These are phyloP conservation scores for Coemansia sp. DNA, from an alignment of 192 early-diverging fungal species.

Conservation along the genomic window DNA sequence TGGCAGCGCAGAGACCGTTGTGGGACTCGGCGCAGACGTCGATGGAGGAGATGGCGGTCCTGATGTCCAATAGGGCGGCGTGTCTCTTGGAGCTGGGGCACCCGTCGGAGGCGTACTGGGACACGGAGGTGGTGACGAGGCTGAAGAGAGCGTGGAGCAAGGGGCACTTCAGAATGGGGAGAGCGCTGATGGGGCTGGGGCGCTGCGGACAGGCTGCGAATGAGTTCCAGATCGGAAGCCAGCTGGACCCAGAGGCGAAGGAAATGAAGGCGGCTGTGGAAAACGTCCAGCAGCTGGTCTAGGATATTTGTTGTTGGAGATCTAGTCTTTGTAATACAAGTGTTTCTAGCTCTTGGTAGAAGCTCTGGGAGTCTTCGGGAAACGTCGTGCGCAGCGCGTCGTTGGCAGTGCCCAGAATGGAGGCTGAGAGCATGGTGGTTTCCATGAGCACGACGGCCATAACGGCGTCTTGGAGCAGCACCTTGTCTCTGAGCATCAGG, in stretches of 20 bases:
- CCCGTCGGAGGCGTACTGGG: slow-evolving; percentile 70
- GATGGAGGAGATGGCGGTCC: slow-evolving; percentile 65
- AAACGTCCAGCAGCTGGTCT: slow-evolving; percentile 57
- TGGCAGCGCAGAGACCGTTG: slow-evolving; percentile 70
- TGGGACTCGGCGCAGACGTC: slow-evolving; percentile 73
- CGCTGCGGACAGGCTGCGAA: slow-evolving; percentile 78
- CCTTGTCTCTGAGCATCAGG: slow-evolving; percentile 63
- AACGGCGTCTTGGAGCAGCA: slow-evolving; percentile 65
- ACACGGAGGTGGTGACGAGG: slow-evolving; percentile 67
- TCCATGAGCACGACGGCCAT: slow-evolving; percentile 64
- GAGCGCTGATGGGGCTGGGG: slow-evolving; percentile 81
- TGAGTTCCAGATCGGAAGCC: slow-evolving; percentile 78
- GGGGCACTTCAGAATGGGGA: slow-evolving; percentile 77
- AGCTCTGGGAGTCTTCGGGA: slow-evolving; percentile 60
- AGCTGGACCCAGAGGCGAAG: slow-evolving; percentile 71
- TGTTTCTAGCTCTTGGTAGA: slow-evolving; percentile 45
- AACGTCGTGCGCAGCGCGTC: slow-evolving; percentile 63
- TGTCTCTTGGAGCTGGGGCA: slow-evolving; percentile 65
- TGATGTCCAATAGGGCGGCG: slow-evolving; percentile 68
- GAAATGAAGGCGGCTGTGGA: slow-evolving; percentile 78
- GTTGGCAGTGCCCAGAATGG: slow-evolving; percentile 48
- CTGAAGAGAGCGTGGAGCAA: slow-evolving; percentile 74
- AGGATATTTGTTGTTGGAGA: slow-evolving; percentile 17
- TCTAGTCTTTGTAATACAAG: slow-evolving; percentile 54
- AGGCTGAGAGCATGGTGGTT: slow-evolving; percentile 60